Evolutionary conservation across 1,284 basidiomycete genomes (phyloP), one percentile per base, ranked within the genome.

Genomic region (Psilocybe mexicana): DNA sequence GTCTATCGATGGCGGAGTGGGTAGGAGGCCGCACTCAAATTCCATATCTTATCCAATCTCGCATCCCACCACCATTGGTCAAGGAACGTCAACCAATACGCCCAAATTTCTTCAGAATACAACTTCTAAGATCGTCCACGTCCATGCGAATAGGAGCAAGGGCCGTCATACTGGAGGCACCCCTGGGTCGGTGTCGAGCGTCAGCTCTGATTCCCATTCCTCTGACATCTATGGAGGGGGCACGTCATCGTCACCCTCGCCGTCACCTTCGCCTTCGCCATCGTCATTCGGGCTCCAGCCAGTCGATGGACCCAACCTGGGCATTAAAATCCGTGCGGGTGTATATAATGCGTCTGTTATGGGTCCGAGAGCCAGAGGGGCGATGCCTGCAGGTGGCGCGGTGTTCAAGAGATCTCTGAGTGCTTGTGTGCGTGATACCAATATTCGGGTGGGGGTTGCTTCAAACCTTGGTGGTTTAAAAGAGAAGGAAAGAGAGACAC

Each of bases 331-430:
- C 84, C 1, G 85, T 86, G 35, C 50, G 26, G 5, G 52, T 50
- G 6, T 84, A 81, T 3, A 84, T 86, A 3, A 69, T 71, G 24
- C 73, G 4, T 90, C 14, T 88, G 90, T 1, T 76, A 70, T 45
- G 90, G 81, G 79, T 69, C 61, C 25, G 64, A 70, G 10, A 76
- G 74, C 3, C 70, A 69, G 28, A 64, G 59, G 56, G 65, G 72
- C 24, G 70, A 67, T 8, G 76, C 80, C 5, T 30, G 43, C 36
- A 6, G 18, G 18, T 18, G 84, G 86, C 1, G 62, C 88, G 45
- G 84, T 92, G 26, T 93, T 93, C 69, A 85, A 84, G 30, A 75
- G 80, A 54, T 79, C 83, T 50, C 72, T 93, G 64, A 75, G 69
- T 65, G 65, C 70, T 1, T 86, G 84, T 60, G 86, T 88, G 33